Evolutionary conservation across 495 filamentous ascomycete genomes (phyloP), one percentile per base, ranked within the genome.

Genomic region (Xylaria curta): DNA sequence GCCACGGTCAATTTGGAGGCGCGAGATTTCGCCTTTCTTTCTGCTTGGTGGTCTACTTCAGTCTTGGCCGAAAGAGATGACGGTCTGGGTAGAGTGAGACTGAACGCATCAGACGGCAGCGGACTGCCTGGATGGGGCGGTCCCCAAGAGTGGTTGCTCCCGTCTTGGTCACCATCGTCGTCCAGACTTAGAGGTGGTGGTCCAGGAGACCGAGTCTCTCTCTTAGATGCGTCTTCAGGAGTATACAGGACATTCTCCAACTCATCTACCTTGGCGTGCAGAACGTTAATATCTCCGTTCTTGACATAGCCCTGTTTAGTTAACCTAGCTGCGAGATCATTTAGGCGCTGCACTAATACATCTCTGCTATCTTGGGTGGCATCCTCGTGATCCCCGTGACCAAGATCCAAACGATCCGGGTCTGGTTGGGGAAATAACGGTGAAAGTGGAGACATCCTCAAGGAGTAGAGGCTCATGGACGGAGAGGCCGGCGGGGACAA

Each of bases 311-410:
- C 75, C 28, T 77, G 72, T 31, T 67, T 66, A 63, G 38, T 78
- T 1, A 89, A 74, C 21, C 78, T 78, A 15, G 78, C 71, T 3
- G 83, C 81, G 53, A 89, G 74, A 63, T 85, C 82, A 70, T 82
- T 81, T 8, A 89, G 79, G 54, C 87, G 81, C 61, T 86, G 83
- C 10, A 86, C 76, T 38, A 88, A 74, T 5, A 83, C 82, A 75
- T 86, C 83, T 68, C 81, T 84, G 76, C 82, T 83, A 69, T 84
- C 82, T 38, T 81, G 81, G 15, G 80, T 75, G 67, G 78, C 64
- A 28, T 66, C 49, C 40, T 47, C 69, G 4, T n/a, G 8, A 17
- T 79, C 73, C 31, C 71, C 74, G 24, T 75, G 61, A 13, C 58
- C 65, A 6, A 69, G 58, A 28, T 72, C 66, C 40, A 63, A 64